phyloP scores from a whole-genome alignment of 2,329 filamentous ascomycete species.

The Cladosporium sp. region DNA sequence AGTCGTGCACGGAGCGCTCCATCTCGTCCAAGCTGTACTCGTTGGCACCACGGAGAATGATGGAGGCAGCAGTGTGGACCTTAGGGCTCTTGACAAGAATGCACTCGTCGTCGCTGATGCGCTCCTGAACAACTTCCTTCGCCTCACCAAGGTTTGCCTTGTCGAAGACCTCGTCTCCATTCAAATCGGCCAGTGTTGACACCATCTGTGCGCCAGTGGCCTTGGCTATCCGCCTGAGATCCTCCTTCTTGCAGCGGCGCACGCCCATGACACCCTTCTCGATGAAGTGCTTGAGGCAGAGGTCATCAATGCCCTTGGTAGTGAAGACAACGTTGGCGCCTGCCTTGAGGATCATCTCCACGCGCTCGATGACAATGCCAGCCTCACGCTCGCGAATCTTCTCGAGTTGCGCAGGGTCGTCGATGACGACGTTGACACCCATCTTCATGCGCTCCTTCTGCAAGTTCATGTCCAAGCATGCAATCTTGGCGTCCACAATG shows the following conservation, averaged over 20 bases:
- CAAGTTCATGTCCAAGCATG: conserved; percentile 93
- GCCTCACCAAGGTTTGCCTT: conserved; percentile 82
- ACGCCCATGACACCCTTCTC: conserved; percentile 96
- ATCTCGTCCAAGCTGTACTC: conserved; percentile 98
- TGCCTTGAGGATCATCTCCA: conserved; percentile 96
- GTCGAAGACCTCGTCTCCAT: conserved; percentile 96
- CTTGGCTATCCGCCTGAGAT: conserved; percentile 89
- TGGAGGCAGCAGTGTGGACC: conserved; percentile 86
- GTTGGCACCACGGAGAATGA: conserved; percentile 92
- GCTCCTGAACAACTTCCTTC: conserved; percentile 95
- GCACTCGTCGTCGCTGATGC: conserved; percentile 97
- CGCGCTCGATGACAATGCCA: conserved; percentile 85
- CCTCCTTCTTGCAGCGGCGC: conserved; percentile 96
- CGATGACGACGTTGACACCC: conserved; percentile 95
- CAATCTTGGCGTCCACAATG: conserved; percentile 92
- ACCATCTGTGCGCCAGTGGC: conserved; percentile 91
- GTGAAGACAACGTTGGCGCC: conserved; percentile 95
- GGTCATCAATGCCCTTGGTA: conserved; percentile 96
- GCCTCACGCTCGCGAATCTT: conserved; percentile 92
- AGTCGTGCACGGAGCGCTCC: conserved; percentile 97
- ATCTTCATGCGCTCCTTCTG: conserved; percentile 99
- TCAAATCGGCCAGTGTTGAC: conserved; percentile 89
- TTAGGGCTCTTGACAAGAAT: conserved; percentile 96
- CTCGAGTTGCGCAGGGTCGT: conserved; percentile 94
- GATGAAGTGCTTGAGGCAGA: conserved; percentile 89